Conservation (phyloP, 768 basidiomycete genomes). For the Podaxis carcinomalis region DNA sequence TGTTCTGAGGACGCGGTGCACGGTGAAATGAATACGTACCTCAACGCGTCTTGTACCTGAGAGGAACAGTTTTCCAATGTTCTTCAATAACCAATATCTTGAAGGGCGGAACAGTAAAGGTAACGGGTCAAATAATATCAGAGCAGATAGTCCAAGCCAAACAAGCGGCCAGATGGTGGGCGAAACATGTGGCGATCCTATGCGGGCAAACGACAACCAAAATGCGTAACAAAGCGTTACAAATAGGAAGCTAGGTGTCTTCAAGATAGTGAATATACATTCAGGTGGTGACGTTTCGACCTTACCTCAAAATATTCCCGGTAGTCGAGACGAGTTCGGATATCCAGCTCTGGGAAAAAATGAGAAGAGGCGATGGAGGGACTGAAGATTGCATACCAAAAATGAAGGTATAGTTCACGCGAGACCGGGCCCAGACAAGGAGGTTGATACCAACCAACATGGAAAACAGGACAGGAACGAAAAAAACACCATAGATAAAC, state of each 20-base stretch:
- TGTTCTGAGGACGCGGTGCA: neutral
- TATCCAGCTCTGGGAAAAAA: slow-evolving; percentile 53
- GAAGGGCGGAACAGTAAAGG: slow-evolving; percentile 59
- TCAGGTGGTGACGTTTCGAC: slow-evolving; percentile 5
- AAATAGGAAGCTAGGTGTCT: slow-evolving; percentile 83
- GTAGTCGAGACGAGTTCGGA: slow-evolving; percentile 68
- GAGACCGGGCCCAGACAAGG: slow-evolving; percentile 63
- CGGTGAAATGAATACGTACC: slow-evolving; percentile 35
- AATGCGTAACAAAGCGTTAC: slow-evolving; percentile 73
- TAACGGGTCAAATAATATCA: slow-evolving; percentile 73
- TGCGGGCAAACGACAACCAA: slow-evolving; percentile 73
- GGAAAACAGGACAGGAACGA: slow-evolving; percentile 72
- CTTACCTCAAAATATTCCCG: slow-evolving; percentile 64
- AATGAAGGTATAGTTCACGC: slow-evolving; percentile 94
- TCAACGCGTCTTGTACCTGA: slow-evolving; percentile 75
- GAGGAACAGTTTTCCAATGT: slow-evolving; percentile 54
- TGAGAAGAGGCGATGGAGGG: slow-evolving; percentile 13
- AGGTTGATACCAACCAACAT: slow-evolving; percentile 83
- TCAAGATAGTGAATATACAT: neutral
- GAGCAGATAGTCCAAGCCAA: slow-evolving; percentile 65
- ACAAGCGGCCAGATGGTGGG: slow-evolving; percentile 78
- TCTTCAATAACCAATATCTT: slow-evolving; percentile 79
- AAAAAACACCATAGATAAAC: slow-evolving; percentile 71
- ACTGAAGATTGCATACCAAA: slow-evolving; percentile 49
- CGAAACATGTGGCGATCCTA: slow-evolving; percentile 48